Evolutionary conservation across 768 basidiomycete genomes (phyloP).

Genomic region (Obba rivulosa): DNA sequence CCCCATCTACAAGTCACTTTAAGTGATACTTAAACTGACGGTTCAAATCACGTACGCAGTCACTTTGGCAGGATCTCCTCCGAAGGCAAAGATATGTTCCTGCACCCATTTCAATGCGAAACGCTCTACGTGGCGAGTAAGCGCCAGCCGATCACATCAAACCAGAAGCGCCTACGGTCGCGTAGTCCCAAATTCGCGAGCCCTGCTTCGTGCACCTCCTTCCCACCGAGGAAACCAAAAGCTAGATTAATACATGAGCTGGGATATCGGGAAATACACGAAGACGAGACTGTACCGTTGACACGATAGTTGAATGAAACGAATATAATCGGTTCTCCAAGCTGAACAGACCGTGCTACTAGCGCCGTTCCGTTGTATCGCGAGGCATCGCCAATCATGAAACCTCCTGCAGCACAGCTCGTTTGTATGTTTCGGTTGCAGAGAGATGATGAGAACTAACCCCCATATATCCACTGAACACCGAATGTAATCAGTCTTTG

Average conservation of each 20-base stretch:
- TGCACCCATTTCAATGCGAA: conserved; percentile 33
- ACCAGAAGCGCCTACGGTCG: conserved; percentile 30
- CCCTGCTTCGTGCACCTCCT: conserved; percentile 32
- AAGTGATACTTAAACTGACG: neutral
- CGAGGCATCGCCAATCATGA: conserved; percentile 1
- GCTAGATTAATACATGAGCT: conserved; percentile 11
- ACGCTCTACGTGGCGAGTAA: conserved; percentile 25
- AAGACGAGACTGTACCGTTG: neutral
- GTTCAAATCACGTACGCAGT: conserved; percentile 13
- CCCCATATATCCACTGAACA: neutral
- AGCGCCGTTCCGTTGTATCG: neutral
- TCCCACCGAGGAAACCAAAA: conserved; percentile 34
- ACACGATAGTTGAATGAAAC: conserved; percentile 47
- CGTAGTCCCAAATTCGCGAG: conserved; percentile 42
- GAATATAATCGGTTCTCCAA: conserved; percentile 41
- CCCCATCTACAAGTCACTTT: conserved; percentile 21
- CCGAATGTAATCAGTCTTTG: neutral
- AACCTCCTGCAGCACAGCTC: conserved; percentile 1
- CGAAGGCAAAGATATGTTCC: neutral
- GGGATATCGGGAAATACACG: neutral
- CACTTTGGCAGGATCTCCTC: conserved; percentile 40
- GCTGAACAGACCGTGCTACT: conserved; percentile 30
- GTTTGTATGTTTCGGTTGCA: neutral
- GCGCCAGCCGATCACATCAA: neutral
- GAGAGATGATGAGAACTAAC: neutral